Evolutionary conservation across 1,139 yeast species (phyloP), one percentile per base, ranked within the genome.

Genomic region (Pichiaceae sp.): DNA sequence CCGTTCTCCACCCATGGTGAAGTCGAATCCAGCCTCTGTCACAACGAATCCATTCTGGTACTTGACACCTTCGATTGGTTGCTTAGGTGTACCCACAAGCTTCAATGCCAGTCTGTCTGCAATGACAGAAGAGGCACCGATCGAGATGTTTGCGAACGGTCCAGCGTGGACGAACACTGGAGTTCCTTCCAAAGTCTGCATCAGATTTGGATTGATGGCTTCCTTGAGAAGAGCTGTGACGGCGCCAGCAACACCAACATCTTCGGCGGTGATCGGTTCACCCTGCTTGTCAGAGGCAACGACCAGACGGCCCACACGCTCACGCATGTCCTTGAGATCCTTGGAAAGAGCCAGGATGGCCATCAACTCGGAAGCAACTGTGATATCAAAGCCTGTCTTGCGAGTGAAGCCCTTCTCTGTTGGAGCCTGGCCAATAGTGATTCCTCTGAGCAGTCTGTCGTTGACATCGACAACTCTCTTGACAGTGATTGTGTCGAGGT

Each of bases 1-100:
- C 58, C 93, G 69, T 64, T 82, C 93, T 50, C 93, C 93, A 48
- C 93, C 93, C 93, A 82, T 82, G 31, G 91, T 80, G 60, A 82
- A 82, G 57, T 91, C 93, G 54, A 82, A 82, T 33, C 93, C 93
- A 17, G 91, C 91, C 59, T 82, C 93, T 32, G 93, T 82, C 36
- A 82, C 80, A 38, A 82, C 93, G 48, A 70, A 82, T 38, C 91
- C 91, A 31, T 62, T 56, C 41, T 60, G 59, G 21, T 35, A 26
- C 4, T 41, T 34, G 35, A 17, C 20, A 12, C 16, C 31, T 12
- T n/a, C 14, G 18, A 39, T 40, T 9, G 8, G n/a, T 14, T 16
- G 18, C 32, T 47, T 44, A 16, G 60, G 57, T 14, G 57, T 57
- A 46, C 78, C 78, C 27, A 69, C 69, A 49, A 82, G 64, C 52